phyloP scores from a whole-genome alignment of 2,329 filamentous ascomycete species.

The Epichloe baconii region DNA sequence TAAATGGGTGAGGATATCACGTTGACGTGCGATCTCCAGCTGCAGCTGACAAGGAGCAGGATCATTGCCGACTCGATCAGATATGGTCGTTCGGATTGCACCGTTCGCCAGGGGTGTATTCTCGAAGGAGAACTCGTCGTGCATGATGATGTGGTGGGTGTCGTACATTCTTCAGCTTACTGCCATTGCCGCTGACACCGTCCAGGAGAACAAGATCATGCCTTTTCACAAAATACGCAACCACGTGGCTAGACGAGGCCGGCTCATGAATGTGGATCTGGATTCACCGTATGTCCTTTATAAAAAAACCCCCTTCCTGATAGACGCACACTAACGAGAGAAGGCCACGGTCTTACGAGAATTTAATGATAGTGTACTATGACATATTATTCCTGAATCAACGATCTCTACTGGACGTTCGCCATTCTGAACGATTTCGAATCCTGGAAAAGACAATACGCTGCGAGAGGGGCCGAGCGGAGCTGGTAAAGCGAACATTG shows the following conservation, averaged over 20 bases:
- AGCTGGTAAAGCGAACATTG: constrained; percentile 51
- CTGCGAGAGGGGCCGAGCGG: constrained; percentile 45
- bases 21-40: too few species aligned
- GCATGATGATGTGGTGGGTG: constrained; percentile 48
- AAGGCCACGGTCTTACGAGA: constrained; percentile 37
- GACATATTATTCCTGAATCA: constrained; percentile 43
- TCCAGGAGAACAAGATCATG: constrained; percentile 45
- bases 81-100: constrained; percentile 45
- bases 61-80: constrained; percentile 51
- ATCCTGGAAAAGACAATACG: constrained; percentile 43
- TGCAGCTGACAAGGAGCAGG: constrained; percentile 16
- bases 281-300: constrained; percentile 49
- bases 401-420: constrained; percentile 34
- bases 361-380: constrained; percentile 50
- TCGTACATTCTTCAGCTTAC: too few species aligned
- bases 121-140: constrained; percentile 75
- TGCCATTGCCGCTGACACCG: constrained; percentile 6
- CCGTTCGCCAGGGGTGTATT: constrained; percentile 54
- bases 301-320: not conserved
- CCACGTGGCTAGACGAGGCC: constrained; percentile 61
- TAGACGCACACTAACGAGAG: constrained; percentile 9
- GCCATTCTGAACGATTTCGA: constrained; percentile 46
- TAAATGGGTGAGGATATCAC: constrained; percentile 37
- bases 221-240: constrained; percentile 76
- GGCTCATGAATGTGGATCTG: constrained; percentile 49